phyloP scores from a whole-genome alignment of 2,329 filamentous ascomycete genomes.

The Beauveria australis region DNA sequence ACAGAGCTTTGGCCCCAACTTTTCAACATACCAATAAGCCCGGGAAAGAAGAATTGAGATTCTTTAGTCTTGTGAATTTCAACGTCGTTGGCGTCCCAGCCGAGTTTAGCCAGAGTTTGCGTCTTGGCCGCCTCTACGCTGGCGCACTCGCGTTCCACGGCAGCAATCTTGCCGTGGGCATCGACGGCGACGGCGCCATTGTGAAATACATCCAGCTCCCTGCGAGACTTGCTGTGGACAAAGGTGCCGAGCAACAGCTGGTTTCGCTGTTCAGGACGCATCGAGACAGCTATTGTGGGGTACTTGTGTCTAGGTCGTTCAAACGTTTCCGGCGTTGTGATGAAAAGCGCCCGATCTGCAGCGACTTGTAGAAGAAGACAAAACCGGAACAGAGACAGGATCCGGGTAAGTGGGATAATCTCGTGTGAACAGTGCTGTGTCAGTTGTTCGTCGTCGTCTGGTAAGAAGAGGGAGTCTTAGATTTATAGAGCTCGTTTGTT shows the following conservation, averaged over 20 bases:
- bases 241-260: constrained; percentile 48
- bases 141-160: constrained; percentile 31
- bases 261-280: constrained; percentile 20
- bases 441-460: neutral
- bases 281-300: neutral
- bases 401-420: neutral
- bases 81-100: constrained; percentile 35
- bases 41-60: constrained; percentile 73
- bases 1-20: neutral
- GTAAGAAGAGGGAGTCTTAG: neutral
- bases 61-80: constrained; percentile 28
- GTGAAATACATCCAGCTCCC: constrained; percentile 43
- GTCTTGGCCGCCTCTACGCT: constrained; percentile 23
- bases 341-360: neutral
- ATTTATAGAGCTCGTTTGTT: neutral
- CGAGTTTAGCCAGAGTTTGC: constrained; percentile 31
- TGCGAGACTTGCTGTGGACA: constrained; percentile 41
- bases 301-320: neutral
- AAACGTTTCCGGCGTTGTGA: neutral
- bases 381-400: neutral
- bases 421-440: neutral
- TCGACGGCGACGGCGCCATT: constrained; percentile 44
- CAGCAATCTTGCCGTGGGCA: constrained; percentile 39
- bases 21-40: constrained; percentile 58
- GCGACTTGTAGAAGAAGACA: neutral